A percentile compares a stretch with the other conserved stretches of the same genome.
These are phyloP conservation scores for Chrysosphaeria jannelii DNA, from an alignment of 2,329 filamentous ascomycete genomes.

Conservation along the genomic window DNA sequence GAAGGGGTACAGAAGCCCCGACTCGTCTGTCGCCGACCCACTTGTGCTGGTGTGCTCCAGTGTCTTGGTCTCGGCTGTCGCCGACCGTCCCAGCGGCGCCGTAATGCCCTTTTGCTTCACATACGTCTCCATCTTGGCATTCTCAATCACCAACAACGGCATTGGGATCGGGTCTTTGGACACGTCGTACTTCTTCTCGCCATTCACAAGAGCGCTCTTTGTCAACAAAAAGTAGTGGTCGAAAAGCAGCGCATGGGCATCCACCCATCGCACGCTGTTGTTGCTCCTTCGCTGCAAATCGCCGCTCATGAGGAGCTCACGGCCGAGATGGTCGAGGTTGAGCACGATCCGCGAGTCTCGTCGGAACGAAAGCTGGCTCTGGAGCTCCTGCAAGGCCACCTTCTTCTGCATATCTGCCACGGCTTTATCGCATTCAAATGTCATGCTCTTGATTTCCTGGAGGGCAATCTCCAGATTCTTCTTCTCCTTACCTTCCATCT, in stretches of 20 bases:
- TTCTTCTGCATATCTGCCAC: slow-evolving; percentile 82
- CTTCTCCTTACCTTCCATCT: slow-evolving; percentile 69
- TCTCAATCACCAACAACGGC: slow-evolving; percentile 80
- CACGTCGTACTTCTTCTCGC: slow-evolving; percentile 74
- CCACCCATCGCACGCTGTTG: slow-evolving; percentile 74
- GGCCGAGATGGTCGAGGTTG: slow-evolving; percentile 78
- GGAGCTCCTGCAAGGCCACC: slow-evolving; percentile 62
- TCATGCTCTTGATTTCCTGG: slow-evolving; percentile 71
- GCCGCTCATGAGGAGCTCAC: slow-evolving; percentile 66
- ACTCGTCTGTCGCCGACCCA: slow-evolving; percentile 29
- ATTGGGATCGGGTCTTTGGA: slow-evolving; percentile 90
- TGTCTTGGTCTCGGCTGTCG: slow-evolving; percentile 21
- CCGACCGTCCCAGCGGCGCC: slow-evolving; percentile 24
- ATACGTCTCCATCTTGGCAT: slow-evolving; percentile 70
- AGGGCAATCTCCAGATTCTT: slow-evolving; percentile 56
- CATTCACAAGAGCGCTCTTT: slow-evolving; percentile 36
- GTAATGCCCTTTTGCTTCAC: slow-evolving; percentile 54
- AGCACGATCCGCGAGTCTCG: slow-evolving; percentile 72
- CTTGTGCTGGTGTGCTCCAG: slow-evolving; percentile 38
- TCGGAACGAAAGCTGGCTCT: slow-evolving; percentile 54
- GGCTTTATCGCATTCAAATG: slow-evolving; percentile 67
- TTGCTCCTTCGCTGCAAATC: slow-evolving; percentile 71
- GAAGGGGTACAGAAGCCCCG: slow-evolving; percentile 78
- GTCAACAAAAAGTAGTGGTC: slow-evolving; percentile 90
- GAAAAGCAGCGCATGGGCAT: slow-evolving; percentile 78